These are phyloP conservation scores for Irpex sp. DNA, from an alignment of 1,284 basidiomycete species.

Conservation along the genomic window DNA sequence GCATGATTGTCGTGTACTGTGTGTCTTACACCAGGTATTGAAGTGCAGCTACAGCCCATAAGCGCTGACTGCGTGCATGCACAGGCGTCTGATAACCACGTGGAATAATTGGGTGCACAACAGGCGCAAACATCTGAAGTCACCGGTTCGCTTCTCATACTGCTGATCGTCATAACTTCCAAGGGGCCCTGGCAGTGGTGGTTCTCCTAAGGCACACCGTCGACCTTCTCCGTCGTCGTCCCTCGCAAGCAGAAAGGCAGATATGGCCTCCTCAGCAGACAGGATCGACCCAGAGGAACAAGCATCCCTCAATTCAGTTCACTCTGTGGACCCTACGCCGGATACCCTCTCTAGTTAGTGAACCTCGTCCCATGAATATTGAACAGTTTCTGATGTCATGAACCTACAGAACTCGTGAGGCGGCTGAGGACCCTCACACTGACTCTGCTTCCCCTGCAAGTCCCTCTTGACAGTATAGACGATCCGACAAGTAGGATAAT, in stretches of 20 bases:
- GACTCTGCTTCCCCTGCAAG: conserved; percentile 79
- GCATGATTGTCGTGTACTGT: conserved; percentile 38
- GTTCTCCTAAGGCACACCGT: not conserved
- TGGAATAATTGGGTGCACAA: conserved; percentile 1
- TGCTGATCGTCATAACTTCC: no score
- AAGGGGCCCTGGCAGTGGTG: not conserved
- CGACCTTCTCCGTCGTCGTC: not conserved
- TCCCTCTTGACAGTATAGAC: conserved; percentile 54
- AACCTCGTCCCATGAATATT: not conserved
- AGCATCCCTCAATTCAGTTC: conserved; percentile 41
- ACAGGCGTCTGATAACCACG: not conserved
- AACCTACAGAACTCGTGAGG: conserved; percentile 65
- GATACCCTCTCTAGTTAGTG: conserved; percentile 67
- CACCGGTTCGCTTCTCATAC: conserved; percentile 4
- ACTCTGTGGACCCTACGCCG: conserved; percentile 55
- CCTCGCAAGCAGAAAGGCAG: not conserved
- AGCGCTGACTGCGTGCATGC: not conserved
- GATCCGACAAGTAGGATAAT: conserved; percentile 71
- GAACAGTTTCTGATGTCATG: not conserved
- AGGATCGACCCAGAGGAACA: conserved; percentile 39
- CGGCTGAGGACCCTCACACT: conserved; percentile 78
- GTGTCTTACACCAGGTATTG: conserved; percentile 1
- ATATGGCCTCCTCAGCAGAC: conserved; percentile 14
- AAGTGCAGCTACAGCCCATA: not conserved
- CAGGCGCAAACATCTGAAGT: conserved; percentile 13